Evolutionary conservation across 352 stramenopile genomes (phyloP).

Genomic region (Phytophthora pisi): DNA sequence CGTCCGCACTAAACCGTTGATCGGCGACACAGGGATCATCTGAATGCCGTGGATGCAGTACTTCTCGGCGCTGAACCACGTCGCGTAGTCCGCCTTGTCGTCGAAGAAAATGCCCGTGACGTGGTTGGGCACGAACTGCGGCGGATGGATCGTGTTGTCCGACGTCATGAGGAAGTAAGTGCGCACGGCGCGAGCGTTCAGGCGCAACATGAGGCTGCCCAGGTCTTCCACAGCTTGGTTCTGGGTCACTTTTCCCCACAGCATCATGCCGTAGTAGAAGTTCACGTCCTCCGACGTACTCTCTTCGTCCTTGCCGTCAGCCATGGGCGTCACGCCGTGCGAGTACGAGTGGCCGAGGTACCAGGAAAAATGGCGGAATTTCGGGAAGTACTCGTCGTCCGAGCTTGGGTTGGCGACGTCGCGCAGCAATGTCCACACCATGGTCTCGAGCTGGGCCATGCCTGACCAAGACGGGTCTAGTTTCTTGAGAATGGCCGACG

Average conservation of each 20-base stretch:
- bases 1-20: constrained; percentile 74
- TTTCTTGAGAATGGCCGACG: constrained; percentile 70
- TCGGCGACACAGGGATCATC: constrained; percentile 79
- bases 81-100: constrained; percentile 81
- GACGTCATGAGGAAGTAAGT: constrained; percentile 84
- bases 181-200: constrained; percentile 66
- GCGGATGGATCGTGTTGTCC: constrained; percentile 69
- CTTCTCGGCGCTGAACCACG: constrained; percentile 81
- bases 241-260: constrained; percentile 68
- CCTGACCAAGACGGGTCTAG: constrained; percentile 64
- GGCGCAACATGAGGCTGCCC: constrained; percentile 73
- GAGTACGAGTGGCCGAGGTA: constrained; percentile 80
- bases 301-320: constrained; percentile 80
- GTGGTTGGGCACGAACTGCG: constrained; percentile 73
- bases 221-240: constrained; percentile 70
- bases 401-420: constrained; percentile 75
- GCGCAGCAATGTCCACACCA: constrained; percentile 71
- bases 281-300: constrained; percentile 83
- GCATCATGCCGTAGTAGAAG: constrained; percentile 82
- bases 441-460: constrained; percentile 63
- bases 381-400: constrained; percentile 66
- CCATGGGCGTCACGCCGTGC: constrained; percentile 67
- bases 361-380: constrained; percentile 82
- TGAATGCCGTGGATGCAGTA: constrained; percentile 85
- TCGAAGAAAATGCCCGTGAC: constrained; percentile 82